Evolutionary conservation across 768 basidiomycete genomes (phyloP).

Genomic region (Glaciozyma martinii): DNA sequence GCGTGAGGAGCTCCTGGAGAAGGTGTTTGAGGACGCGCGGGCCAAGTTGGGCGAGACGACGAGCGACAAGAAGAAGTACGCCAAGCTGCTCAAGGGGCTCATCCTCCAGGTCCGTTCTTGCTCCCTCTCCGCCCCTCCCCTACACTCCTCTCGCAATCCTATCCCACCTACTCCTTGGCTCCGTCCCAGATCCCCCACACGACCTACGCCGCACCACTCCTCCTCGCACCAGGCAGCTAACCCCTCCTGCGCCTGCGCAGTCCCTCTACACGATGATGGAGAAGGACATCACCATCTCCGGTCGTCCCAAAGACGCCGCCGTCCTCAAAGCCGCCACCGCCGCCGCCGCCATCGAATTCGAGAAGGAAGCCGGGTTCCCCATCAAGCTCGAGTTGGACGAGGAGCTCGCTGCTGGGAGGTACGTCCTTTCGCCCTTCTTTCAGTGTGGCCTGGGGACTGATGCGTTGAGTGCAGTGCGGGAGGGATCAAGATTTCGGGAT

Average conservation of each 20-base stretch:
- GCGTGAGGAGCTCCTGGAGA: conserved; percentile 83
- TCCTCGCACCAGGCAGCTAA: not conserved
- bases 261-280: conserved; percentile 76
- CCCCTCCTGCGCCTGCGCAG: conserved; percentile 37
- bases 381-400: conserved; percentile 55
- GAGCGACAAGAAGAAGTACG: conserved; percentile 59
- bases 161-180: not conserved
- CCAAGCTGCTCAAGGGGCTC: conserved; percentile 69
- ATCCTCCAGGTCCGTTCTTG: conserved; percentile 56
- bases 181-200: not conserved
- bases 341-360: conserved; percentile 58
- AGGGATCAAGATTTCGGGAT: conserved; percentile 67
- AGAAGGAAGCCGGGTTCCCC: conserved; percentile 64
- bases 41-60: conserved; percentile 55
- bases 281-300: conserved; percentile 55
- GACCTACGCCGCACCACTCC: not conserved
- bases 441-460: not conserved
- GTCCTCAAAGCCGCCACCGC: conserved; percentile 56
- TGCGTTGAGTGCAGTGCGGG: conserved; percentile 57
- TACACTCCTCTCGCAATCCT: not conserved
- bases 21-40: conserved; percentile 70
- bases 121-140: not conserved
- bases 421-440: conserved; percentile 27
- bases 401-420: conserved; percentile 61
- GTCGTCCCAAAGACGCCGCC: conserved; percentile 59